Base-by-base conservation (phyloP, 2,329 filamentous ascomycete genomes). In the Colletotrichum spinosum region DNA sequence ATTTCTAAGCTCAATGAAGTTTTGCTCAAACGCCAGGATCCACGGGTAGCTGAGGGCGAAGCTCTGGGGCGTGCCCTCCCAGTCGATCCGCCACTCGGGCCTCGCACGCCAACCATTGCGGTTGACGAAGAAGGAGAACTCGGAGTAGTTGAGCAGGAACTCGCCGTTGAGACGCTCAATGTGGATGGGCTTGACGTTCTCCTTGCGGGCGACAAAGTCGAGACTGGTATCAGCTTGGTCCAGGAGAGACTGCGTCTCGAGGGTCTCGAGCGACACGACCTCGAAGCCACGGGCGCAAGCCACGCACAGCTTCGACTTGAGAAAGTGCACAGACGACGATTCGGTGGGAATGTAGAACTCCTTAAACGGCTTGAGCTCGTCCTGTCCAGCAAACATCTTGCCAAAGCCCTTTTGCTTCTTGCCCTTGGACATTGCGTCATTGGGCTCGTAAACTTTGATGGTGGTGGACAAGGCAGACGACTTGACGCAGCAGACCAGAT, bases 41-140 rank as follows among this genome's bases (percentile, higher is more conserved):
- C 97, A 99, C 52, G 96, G 96, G 74, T 97, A 97, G 70, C 94
- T 97, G 59, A 98, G 89, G 1, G 96, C 96, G 78, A 99, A 99
- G 63, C 90, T 91, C 72, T 93, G 91, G 45, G 96, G 96, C 49
- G 89, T 92, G 61, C 96, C 96, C 81, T 99, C 96, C 96, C 96
- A 99, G 69, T 95, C 92, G 74, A 99, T 97, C 72, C 92, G 90
- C 96, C 96, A 99, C 78, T 99, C 96, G 6, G 94, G 94, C 73
- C 94, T 87, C 58, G 95, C 95, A 68, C 96, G 90, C 96, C 96
- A 99, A 42, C 96, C 96, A 77, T 99, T 98, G 73, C 96, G 89
- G 79, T 99, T 98, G 75, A 99, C 96, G 74, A 98, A 99, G 87
- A 99, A 99, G 11, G 93, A 97, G 79, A 97, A 99, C 77, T 99